Evolutionary conservation across 1,284 basidiomycete genomes (phyloP).

Genomic region (Cryptococcus depauperatus): DNA sequence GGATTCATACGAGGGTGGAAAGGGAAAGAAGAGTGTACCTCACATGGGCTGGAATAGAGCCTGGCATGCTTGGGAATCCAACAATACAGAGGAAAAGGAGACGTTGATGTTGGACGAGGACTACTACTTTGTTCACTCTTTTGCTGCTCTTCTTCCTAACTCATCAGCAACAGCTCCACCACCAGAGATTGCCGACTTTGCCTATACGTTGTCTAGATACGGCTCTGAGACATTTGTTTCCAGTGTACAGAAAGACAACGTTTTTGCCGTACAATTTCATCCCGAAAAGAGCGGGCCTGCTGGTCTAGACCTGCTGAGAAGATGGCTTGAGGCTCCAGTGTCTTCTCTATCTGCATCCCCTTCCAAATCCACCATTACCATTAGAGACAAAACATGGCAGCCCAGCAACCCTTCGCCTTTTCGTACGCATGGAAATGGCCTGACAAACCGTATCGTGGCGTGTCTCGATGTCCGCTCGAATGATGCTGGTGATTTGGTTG

Average conservation of each 20-base stretch:
- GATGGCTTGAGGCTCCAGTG: slow-evolving; percentile 64
- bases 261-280: slow-evolving; percentile 96
- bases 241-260: slow-evolving; percentile 70
- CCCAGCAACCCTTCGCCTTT: slow-evolving; percentile 8
- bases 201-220: slow-evolving; percentile 83
- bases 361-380: neutral
- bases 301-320: slow-evolving; percentile 69
- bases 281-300: slow-evolving; percentile 96
- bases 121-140: slow-evolving; percentile 99
- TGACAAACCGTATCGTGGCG: slow-evolving; percentile 92
- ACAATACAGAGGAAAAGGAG: slow-evolving; percentile 8
- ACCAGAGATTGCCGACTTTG: slow-evolving; percentile 53
- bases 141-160: slow-evolving; percentile 53
- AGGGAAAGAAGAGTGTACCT: slow-evolving; percentile 83
- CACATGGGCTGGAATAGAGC: slow-evolving; percentile 97
- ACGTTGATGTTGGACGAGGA: slow-evolving; percentile 52
- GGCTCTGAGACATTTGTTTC: slow-evolving; percentile 89
- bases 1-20: slow-evolving; percentile 19
- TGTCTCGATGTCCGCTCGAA: slow-evolving; percentile 98
- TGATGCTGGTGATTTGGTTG: slow-evolving; percentile 92
- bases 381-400: slow-evolving; percentile 16
- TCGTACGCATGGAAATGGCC: slow-evolving; percentile 52
- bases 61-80: slow-evolving; percentile 29
- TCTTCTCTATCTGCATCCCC: slow-evolving; percentile 24
- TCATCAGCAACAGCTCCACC: slow-evolving; percentile 47